Base-by-base conservation (phyloP, 345 rosid species). In the Boechera divaricarpa region DNA sequence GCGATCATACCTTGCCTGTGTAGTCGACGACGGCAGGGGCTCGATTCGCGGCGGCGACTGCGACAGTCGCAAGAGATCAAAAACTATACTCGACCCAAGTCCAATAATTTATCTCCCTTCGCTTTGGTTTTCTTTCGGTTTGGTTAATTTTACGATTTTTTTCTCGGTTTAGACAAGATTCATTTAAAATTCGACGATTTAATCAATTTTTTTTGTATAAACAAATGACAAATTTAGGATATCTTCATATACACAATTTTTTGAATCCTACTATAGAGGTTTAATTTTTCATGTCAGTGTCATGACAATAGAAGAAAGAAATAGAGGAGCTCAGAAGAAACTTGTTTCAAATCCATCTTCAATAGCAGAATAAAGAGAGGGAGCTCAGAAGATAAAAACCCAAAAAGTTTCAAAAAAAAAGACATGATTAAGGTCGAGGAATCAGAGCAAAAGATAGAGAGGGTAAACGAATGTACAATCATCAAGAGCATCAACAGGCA, bases 381-480 rank as follows among this genome's bases (percentile, higher is more conserved):
- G 44, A 41, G 13, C 60, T 75, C 33, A 12, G 5, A 69, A 76
- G 16, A 61, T 60, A 12, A 63, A 28, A 68, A 7, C 28, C 67
- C 18, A 47, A 32, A 67, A 49, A 8, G 36, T 58, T 33, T 4
- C 4, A n/a, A 47, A 35, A 35, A 39, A 47, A 68, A 69, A 69
- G 64, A 44, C 65, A 24, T 63, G 55, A 70, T 63, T 70, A 57
- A 54, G 39, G 71, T 63, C 28, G 52, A 63, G 11, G 7, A 54
- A 69, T 45, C 36, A 59, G 72, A 66, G 67, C 38, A 69, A 54
- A 63, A 35, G 61, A 67, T 47, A 63, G 36, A 38, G 24, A 3
- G 15, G 9, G n/a, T 44, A 47, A n/a, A 48, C 35, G 39, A 72
- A 78, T 72, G 63, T 78, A 78, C 77, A 78, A 58, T 72, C 69